Conservation (phyloP, 2,329 filamentous ascomycete species). For the Ascochyta lentis region DNA sequence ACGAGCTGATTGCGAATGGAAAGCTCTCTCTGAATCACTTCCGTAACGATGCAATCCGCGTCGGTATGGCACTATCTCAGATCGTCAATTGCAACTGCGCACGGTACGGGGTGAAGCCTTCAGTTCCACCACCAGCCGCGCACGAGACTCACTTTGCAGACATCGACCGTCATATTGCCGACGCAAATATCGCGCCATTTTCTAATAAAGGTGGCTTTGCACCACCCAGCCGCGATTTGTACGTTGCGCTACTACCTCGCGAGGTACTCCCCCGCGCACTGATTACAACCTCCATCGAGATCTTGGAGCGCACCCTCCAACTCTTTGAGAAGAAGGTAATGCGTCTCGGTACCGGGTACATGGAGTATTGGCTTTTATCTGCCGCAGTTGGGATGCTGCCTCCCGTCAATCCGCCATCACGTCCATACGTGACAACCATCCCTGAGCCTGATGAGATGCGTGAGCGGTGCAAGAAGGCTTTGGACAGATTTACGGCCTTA, state of each 20-base stretch:
- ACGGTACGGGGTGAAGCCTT: conserved; percentile 10
- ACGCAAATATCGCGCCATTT: neutral
- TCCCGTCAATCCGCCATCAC: conserved; percentile 17
- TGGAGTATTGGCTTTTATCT: conserved; percentile 46
- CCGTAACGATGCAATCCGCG: conserved; percentile 42
- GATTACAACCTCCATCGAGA: conserved; percentile 32
- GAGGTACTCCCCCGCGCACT: conserved; percentile 40
- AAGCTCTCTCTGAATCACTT: conserved; percentile 33
- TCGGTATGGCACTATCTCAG: conserved; percentile 35
- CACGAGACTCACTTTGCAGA: conserved; percentile 11
- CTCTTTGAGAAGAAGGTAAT: conserved; percentile 45
- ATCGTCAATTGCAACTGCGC: conserved; percentile 37
- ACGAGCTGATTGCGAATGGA: conserved; percentile 28
- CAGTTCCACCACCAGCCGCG: conserved; percentile 1
- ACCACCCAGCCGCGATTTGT: conserved; percentile 10
- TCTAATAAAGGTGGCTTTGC: conserved; percentile 10
- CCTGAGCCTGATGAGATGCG: conserved; percentile 20
- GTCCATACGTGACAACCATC: conserved; percentile 24
- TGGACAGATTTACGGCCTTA: conserved; percentile 37
- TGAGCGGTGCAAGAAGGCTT: conserved; percentile 33
- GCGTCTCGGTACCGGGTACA: conserved; percentile 46
- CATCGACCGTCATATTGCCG: neutral
- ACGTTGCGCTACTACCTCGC: conserved; percentile 29
- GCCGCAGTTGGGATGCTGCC: conserved; percentile 43
- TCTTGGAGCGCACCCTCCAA: conserved; percentile 38